A percentile compares a stretch with the other conserved stretches of the same genome.
Evolutionary conservation across 2,329 filamentous ascomycete genomes (phyloP).

Genomic region (Epichloe amarillans): DNA sequence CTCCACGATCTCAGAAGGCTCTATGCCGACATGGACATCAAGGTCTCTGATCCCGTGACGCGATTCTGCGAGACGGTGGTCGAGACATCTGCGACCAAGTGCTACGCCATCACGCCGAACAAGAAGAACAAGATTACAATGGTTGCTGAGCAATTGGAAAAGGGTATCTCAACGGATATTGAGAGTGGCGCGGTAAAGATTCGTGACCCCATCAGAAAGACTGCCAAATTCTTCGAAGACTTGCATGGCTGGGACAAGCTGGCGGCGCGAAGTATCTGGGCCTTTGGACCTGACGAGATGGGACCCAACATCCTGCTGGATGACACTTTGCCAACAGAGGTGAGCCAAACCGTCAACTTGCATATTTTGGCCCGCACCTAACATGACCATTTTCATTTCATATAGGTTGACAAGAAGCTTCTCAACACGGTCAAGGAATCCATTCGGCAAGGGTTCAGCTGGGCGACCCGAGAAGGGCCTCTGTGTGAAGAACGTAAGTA

Average conservation of each 20-base stretch:
- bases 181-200: constrained; percentile 84
- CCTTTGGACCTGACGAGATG: constrained; percentile 90
- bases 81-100: constrained; percentile 94
- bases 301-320: constrained; percentile 94
- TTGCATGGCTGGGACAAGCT: constrained; percentile 95
- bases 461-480: constrained; percentile 89
- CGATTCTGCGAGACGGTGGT: constrained; percentile 97
- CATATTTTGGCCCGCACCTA: not conserved
- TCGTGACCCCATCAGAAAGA: constrained; percentile 81
- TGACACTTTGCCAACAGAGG: constrained; percentile 83
- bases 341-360: constrained; percentile 21
- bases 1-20: constrained; percentile 82
- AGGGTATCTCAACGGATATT: constrained; percentile 89
- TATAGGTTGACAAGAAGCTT: constrained; percentile 76
- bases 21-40: constrained; percentile 99
- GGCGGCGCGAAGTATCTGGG: constrained; percentile 92
- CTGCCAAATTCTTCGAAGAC: constrained; percentile 93
- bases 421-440: constrained; percentile 80
- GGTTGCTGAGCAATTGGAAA: constrained; percentile 90
- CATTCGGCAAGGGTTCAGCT: constrained; percentile 90
- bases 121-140: constrained; percentile 99
- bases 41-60: constrained; percentile 94
- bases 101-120: constrained; percentile 93
- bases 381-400: not conserved
- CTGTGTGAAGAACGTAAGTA: constrained; percentile 90